phyloP scores from a whole-genome alignment of 2,329 filamentous ascomycete genomes.

The Sporothrix euskadiensis region DNA sequence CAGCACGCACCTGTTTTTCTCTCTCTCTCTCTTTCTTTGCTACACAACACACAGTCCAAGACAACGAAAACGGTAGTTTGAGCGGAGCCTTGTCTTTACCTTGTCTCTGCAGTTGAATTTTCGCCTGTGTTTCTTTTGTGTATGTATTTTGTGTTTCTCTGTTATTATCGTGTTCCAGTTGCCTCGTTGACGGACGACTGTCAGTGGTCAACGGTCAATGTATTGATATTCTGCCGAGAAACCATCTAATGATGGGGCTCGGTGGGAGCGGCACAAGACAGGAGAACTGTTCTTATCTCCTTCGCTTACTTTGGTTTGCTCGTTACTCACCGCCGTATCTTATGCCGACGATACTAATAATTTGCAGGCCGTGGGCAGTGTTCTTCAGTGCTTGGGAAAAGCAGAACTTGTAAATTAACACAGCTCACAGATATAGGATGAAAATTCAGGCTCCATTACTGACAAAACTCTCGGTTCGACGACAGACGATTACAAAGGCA shows the following conservation, averaged over 20 bases:
- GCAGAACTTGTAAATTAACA: not conserved
- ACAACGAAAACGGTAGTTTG: not conserved
- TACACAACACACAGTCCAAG: not conserved
- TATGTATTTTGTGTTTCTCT: not conserved
- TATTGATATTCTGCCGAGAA: not conserved
- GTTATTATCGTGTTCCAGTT: not conserved
- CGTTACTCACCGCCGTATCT: not conserved
- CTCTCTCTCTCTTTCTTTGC: not conserved
- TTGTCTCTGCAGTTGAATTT: not conserved
- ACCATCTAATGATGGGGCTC: not conserved
- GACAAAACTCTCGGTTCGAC: not conserved
- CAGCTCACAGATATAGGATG: not conserved
- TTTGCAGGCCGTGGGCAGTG: conserved; percentile 1
- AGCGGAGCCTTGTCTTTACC: not conserved
- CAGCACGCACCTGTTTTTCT: not conserved
- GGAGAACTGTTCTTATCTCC: not conserved
- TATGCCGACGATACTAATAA: conserved; percentile 22
- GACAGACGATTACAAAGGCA: not conserved
- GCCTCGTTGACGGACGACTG: not conserved
- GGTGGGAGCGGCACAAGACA: not conserved
- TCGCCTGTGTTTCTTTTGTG: not conserved
- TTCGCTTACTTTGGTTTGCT: not conserved
- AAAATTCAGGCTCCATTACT: not conserved
- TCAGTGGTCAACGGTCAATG: not conserved
- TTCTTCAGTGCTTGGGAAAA: conserved; percentile 9